Evolutionary conservation across 2,329 filamentous ascomycete genomes (phyloP), one percentile per base, ranked within the genome.

Genomic region (Epichloe sylvatica): DNA sequence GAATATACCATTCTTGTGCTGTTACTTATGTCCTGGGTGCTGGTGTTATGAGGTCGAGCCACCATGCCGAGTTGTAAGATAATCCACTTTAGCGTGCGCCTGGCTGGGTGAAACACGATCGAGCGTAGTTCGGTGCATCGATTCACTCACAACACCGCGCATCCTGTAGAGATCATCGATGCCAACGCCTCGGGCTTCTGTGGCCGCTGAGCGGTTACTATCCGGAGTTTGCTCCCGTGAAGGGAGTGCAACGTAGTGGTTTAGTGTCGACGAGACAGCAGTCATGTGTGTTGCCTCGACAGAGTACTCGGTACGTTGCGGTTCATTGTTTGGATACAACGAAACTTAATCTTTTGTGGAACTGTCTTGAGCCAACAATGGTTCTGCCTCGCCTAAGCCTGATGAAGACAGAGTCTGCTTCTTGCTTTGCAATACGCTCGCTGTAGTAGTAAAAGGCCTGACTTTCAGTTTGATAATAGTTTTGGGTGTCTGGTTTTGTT

Each of bases 401-500:
- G 21, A 4, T 15, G 37, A 13, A n/a, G 47, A 34, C 21, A 23
- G 12, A 4, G 3, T 7, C 50, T 52, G 44, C 33, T 41, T n/a
- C 15, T 36, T 51, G 23, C 15, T 45, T 40, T 46, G 41, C 21
- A 46, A 47, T 38, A 35, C 41, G 40, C 46, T 47, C 30, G 55
- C 49, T 35, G 46, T 53, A 37, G 50, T 44, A 49, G 59, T 36
- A 6, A 45, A 50, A 15, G 45, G 45, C 17, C 40, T 46, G 12
- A 77, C 60, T 60, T 77, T 80, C 51, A 81, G 61, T 58, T 76
- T 78, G 59, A 80, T 76, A 9, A 69, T 63, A 17, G 70, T 69
- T 38, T 62, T 64, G 9, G 67, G 62, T n/a, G 65, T 80, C 5
- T n/a, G 44, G 81, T 72, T 60, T 83, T 84, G 38, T 78, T 78